A percentile compares a stretch with the other conserved stretches of the same genome.
Conservation (phyloP, 305 asterid genomes). For the Solanum chacoense region DNA sequence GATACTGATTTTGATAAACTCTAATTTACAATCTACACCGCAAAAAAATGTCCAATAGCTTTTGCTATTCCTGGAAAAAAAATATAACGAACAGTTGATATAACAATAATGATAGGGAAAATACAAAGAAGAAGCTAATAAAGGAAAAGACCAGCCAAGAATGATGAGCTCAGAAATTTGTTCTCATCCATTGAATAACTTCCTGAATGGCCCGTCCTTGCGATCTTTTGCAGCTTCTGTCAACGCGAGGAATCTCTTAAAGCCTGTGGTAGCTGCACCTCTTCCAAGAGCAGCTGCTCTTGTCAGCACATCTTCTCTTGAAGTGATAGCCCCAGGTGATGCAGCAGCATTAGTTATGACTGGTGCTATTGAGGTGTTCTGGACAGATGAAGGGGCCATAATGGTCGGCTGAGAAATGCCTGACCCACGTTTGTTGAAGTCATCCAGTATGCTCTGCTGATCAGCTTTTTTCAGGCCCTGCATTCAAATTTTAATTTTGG, state of each 20-base stretch:
- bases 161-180: not conserved
- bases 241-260: conserved; percentile 78
- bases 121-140: not conserved
- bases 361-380: conserved; percentile 16
- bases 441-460: conserved; percentile 87
- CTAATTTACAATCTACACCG: conserved; percentile 1
- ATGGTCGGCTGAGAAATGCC: conserved; percentile 54
- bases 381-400: conserved; percentile 26
- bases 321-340: conserved; percentile 46
- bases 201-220: conserved; percentile 87
- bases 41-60: not conserved
- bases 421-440: conserved; percentile 73
- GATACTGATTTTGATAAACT: not conserved
- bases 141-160: not conserved
- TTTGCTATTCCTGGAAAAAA: not conserved
- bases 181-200: conserved; percentile 63
- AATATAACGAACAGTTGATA: not conserved
- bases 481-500: not conserved
- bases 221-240: conserved; percentile 92
- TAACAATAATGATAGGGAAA: not conserved
- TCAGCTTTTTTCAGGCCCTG: conserved; percentile 92
- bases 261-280: conserved; percentile 94
- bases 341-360: conserved; percentile 20
- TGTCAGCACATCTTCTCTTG: conserved; percentile 84
- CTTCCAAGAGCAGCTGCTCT: conserved; percentile 98